Base-by-base conservation (phyloP, 441 rosid genomes). In the Brassica hybrid region DNA sequence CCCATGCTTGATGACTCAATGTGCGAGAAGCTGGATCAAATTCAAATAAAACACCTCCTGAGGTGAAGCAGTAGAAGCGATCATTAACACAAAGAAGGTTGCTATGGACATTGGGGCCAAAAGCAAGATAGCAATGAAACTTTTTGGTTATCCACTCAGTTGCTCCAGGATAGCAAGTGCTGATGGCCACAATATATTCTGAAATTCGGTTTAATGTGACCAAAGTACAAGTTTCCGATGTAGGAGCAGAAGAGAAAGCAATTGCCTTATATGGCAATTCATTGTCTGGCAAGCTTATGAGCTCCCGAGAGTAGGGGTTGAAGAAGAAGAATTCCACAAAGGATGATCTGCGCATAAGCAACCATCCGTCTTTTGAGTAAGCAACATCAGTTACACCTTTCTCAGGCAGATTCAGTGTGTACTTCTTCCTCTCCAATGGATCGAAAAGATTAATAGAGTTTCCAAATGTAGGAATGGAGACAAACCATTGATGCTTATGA, bases 181-280 rank as follows among this genome's bases (percentile, higher is more conserved):
- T 90, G 56, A 86, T 80, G 65, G 85, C 89, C 34, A 85, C 89
- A 73, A 78, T 74, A 65, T 12, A 10, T 21, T 57, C 11, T 8
- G n/a, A 6, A 61, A 74, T 58, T 56, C 77, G 84, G 83, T 78
- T 84, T 50, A 90, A 84, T 0, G 90, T 84, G 56, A 90, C 78
- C 18, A 85, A 74, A 11, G 80, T 80, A 56, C 94, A 90, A 68
- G 75, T 54, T 13, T 78, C 12, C 54, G 86, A 80, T 74, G 83
- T 88, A 50, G 92, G 91, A 34, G 89, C 81, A 72, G 86, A 83
- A 23, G 94, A 88, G 86, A 90, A 88, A 61, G 91, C 90, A 61
- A 86, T 90, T 45, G 81, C 82, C 77, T 85, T 87, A 78, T 79
- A 81, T 7, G 84, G 79, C 79, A 87, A 58, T 75, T 88, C 89